Conservation (phyloP, 495 filamentous ascomycete genomes). For the Daldinia bambusicola region DNA sequence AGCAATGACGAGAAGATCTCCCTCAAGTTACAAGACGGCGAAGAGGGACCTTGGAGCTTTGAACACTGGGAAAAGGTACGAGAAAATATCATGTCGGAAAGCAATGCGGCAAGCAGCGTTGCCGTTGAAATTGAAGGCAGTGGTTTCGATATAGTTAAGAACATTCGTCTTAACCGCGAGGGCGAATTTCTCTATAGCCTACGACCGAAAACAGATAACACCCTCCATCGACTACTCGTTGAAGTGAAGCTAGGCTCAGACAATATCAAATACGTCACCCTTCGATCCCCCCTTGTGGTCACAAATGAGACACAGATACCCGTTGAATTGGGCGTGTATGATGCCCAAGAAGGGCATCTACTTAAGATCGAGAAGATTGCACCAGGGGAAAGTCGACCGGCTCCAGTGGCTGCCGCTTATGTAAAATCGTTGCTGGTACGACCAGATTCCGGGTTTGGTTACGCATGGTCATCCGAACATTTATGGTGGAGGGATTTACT, state of each 20-base stretch:
- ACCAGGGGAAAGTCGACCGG: constrained; percentile 89
- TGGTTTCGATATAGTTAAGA: constrained; percentile 88
- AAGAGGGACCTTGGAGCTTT: constrained; percentile 94
- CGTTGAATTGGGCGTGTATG: constrained; percentile 92
- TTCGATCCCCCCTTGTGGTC: constrained; percentile 93
- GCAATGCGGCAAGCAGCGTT: constrained; percentile 74
- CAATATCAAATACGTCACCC: constrained; percentile 97
- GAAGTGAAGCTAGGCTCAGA: constrained; percentile 90
- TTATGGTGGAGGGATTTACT: constrained; percentile 93
- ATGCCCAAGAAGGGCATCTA: constrained; percentile 85
- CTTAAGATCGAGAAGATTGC: constrained; percentile 98
- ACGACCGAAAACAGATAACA: constrained; percentile 77
- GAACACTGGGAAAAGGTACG: constrained; percentile 94
- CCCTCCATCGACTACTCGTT: constrained; percentile 89
- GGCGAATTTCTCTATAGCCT: constrained; percentile 90
- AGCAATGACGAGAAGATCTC: constrained; percentile 67
- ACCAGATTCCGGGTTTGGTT: constrained; percentile 96
- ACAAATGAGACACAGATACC: constrained; percentile 98
- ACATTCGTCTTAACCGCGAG: constrained; percentile 91
- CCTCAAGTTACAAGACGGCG: constrained; percentile 86
- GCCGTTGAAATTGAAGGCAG: constrained; percentile 89
- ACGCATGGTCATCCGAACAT: constrained; percentile 88
- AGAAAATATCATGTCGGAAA: constrained; percentile 86
- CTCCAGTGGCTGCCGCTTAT: constrained; percentile 91
- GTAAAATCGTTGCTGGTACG: constrained; percentile 90